These are phyloP conservation scores for Pseudogymnoascus sp. DNA, from an alignment of 2,329 filamentous ascomycete genomes.

Conservation along the genomic window DNA sequence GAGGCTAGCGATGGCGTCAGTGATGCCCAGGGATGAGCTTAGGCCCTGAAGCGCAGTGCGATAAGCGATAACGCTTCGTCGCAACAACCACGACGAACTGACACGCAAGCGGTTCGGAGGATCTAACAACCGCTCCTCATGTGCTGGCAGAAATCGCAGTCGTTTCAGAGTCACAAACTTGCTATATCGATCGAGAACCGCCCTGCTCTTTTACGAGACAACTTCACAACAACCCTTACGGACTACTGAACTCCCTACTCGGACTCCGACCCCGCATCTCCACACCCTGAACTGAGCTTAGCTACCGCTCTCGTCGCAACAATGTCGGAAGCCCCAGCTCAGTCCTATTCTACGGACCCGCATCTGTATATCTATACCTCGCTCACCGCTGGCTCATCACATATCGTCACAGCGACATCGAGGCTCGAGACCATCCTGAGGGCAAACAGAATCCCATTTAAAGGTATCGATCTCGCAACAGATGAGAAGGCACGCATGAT, in stretches of 20 bases:
- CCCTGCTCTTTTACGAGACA: neutral
- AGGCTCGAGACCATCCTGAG: constrained; percentile 94
- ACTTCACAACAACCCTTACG: neutral
- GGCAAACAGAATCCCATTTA: constrained; percentile 90
- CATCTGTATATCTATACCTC: constrained; percentile 93
- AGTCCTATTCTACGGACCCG: constrained; percentile 48
- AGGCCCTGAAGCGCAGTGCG: constrained; percentile 4
- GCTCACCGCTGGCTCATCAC: constrained; percentile 87
- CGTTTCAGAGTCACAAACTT: constrained; percentile 5
- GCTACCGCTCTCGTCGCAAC: neutral
- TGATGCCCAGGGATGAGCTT: constrained; percentile 1
- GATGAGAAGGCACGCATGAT: constrained; percentile 83
- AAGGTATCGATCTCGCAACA: constrained; percentile 82
- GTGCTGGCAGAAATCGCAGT: constrained; percentile 9
- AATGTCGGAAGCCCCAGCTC: constrained; percentile 28
- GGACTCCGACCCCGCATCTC: constrained; percentile 4
- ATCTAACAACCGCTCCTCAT: constrained; percentile 11
- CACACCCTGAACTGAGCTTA: constrained; percentile 6
- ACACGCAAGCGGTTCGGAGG: constrained; percentile 8
- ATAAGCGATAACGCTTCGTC: constrained; percentile 6
- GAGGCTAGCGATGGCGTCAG: constrained; percentile 10
- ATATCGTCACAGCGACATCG: constrained; percentile 93
- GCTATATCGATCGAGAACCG: neutral
- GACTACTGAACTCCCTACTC: neutral
- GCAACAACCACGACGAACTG: constrained; percentile 9